phyloP scores from a whole-genome alignment of 495 filamentous ascomycete species.

The Annulohypoxylon moriforme region DNA sequence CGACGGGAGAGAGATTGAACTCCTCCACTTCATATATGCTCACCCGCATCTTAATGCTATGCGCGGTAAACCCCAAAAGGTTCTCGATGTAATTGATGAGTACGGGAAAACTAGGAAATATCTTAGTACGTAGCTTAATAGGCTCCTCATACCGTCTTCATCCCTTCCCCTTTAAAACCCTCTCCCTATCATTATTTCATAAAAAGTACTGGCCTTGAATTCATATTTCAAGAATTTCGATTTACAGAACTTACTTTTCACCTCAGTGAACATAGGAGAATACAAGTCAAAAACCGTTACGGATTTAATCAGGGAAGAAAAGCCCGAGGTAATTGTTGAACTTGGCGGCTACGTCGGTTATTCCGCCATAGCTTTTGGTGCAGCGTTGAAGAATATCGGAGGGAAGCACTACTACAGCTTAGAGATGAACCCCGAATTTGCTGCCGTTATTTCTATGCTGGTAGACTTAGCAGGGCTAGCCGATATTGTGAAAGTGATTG shows the following conservation, averaged over 20 bases:
- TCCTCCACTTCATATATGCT: constrained; percentile 74
- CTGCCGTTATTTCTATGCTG: constrained; percentile 69
- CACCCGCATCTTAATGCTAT: constrained; percentile 66
- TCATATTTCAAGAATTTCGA: no score
- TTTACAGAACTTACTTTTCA: not conserved
- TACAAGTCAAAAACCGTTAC: constrained; percentile 76
- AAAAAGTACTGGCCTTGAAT: no score
- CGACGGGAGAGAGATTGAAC: constrained; percentile 77
- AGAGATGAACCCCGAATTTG: constrained; percentile 75
- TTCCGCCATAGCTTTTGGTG: constrained; percentile 77
- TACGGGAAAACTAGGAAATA: constrained; percentile 72
- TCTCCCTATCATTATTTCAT: no score
- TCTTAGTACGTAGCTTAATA: constrained; percentile 64
- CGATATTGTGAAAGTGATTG: constrained; percentile 72
- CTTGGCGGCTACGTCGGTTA: constrained; percentile 87
- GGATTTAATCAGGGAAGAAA: constrained; percentile 70
- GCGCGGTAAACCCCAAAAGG: constrained; percentile 68
- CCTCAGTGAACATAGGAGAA: constrained; percentile 74
- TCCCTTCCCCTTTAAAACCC: no score
- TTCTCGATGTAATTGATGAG: constrained; percentile 78
- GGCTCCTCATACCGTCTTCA: no score
- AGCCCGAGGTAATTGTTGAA: constrained; percentile 78
- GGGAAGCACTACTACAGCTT: constrained; percentile 73
- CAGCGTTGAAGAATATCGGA: constrained; percentile 67
- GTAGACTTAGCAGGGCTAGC: constrained; percentile 75